These are phyloP conservation scores for Canavalia gladiata DNA, from an alignment of 306 rosid genomes.

Conservation along the genomic window DNA sequence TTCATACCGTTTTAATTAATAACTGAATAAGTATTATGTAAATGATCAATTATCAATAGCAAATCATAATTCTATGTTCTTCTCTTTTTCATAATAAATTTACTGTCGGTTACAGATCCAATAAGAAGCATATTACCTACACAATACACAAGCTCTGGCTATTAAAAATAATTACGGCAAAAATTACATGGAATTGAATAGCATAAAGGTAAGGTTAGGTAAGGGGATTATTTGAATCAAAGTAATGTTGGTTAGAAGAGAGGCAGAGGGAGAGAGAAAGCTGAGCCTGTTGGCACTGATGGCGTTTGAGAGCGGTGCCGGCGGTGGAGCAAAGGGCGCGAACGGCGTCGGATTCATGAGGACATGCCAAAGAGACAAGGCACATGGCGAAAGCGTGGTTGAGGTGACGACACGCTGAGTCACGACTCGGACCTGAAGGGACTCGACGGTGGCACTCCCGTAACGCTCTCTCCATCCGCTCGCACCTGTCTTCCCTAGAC, in stretches of 20 bases:
- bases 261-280: conserved; percentile 67
- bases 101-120: background rate
- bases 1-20: too few species aligned
- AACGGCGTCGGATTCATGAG: conserved; percentile 62
- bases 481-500: conserved; percentile 53
- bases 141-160: background rate
- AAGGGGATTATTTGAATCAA: conserved; percentile 11
- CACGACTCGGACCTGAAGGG: conserved; percentile 53
- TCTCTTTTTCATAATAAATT: too few species aligned
- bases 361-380: conserved; percentile 60
- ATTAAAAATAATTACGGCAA: background rate
- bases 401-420: conserved; percentile 66
- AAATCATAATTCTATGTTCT: too few species aligned
- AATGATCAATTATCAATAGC: too few species aligned
- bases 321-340: conserved; percentile 63
- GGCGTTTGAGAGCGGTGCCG: conserved; percentile 70
- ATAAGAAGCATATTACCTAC: background rate
- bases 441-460: conserved; percentile 69
- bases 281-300: conserved; percentile 75
- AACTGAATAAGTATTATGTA: too few species aligned
- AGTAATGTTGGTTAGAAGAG: conserved; percentile 54
- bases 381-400: conserved; percentile 66
- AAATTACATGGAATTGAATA: background rate
- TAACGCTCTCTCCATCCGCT: conserved; percentile 59
- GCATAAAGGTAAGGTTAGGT: background rate